Percentiles rank a stretch among this genome's conserved stretches.
These are phyloP conservation scores for Leccinum longicurvipes DNA, from an alignment of 768 basidiomycete genomes.

Conservation along the genomic window DNA sequence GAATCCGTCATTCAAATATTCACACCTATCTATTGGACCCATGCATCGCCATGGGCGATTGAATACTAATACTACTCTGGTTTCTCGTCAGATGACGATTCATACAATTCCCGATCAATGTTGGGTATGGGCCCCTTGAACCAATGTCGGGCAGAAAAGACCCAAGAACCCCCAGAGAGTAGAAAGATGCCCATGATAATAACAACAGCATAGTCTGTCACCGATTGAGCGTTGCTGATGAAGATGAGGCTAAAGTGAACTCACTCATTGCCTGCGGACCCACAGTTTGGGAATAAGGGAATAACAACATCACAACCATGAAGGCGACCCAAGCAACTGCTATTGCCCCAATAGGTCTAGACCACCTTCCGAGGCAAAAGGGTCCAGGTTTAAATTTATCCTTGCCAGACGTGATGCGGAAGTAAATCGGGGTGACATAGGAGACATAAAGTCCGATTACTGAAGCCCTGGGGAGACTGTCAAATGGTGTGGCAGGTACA, in stretches of 20 bases:
- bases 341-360: conserved; percentile 28
- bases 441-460: conserved; percentile 37
- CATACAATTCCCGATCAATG: conserved; percentile 10
- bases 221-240: too few relatives aligned
- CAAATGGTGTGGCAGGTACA: background rate
- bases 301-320: conserved; percentile 33
- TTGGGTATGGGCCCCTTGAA: conserved; percentile 35
- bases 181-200: conserved; percentile 32
- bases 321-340: conserved; percentile 33
- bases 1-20: background rate
- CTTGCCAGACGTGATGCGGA: conserved; percentile 35
- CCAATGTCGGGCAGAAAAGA: conserved; percentile 34
- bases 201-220: conserved; percentile 24
- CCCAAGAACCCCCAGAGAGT: conserved; percentile 32
- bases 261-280: conserved; percentile 33
- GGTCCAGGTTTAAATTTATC: conserved; percentile 34
- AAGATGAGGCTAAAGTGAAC: conserved; percentile 4
- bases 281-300: conserved; percentile 27
- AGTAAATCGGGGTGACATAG: conserved; percentile 36
- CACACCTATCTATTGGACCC: background rate
- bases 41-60: background rate
- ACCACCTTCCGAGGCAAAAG: conserved; percentile 33
- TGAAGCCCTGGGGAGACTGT: conserved; percentile 20
- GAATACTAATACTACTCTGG: background rate
- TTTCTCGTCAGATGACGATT: background rate